phyloP scores from a whole-genome alignment of 495 filamentous ascomycete species.

The Lasiosphaeria miniovina region DNA sequence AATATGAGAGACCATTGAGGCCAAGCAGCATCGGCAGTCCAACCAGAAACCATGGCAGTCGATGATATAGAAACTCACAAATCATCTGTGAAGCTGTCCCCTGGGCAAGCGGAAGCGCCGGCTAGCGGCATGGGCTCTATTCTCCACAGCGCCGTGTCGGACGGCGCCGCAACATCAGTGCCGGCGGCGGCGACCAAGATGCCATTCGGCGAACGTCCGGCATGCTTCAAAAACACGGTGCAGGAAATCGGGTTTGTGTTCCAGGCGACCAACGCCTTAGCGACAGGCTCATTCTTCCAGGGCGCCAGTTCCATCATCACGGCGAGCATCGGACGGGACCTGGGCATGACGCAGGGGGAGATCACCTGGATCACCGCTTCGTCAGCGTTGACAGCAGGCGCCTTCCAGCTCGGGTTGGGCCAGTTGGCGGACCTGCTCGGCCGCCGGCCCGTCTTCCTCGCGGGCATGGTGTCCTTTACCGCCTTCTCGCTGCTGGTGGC shows the following conservation, averaged over 20 bases:
- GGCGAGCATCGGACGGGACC: slow-evolving; percentile 56
- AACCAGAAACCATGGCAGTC: no score
- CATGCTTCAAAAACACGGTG: slow-evolving; percentile 58
- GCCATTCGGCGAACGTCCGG: slow-evolving; percentile 38
- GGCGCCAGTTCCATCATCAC: slow-evolving; percentile 62
- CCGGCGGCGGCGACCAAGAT: slow-evolving; percentile 1
- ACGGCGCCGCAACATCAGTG: not conserved
- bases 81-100: not conserved
- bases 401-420: slow-evolving; percentile 66
- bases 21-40: no score
- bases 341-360: slow-evolving; percentile 65
- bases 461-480: slow-evolving; percentile 58
- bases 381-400: slow-evolving; percentile 58
- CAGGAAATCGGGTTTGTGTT: slow-evolving; percentile 67
- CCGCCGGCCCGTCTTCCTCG: slow-evolving; percentile 58
- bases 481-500: slow-evolving; percentile 55
- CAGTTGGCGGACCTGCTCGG: slow-evolving; percentile 68
- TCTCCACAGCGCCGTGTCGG: not conserved
- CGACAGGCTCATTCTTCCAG: slow-evolving; percentile 57
- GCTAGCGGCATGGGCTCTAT: not conserved
- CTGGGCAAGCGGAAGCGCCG: not conserved
- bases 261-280: slow-evolving; percentile 67
- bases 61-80: not conserved
- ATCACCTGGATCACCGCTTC: slow-evolving; percentile 73
- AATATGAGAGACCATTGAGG: no score